Evolutionary conservation across 192 early-diverging fungal species (phyloP).

Genomic region (Coemansia sp.): DNA sequence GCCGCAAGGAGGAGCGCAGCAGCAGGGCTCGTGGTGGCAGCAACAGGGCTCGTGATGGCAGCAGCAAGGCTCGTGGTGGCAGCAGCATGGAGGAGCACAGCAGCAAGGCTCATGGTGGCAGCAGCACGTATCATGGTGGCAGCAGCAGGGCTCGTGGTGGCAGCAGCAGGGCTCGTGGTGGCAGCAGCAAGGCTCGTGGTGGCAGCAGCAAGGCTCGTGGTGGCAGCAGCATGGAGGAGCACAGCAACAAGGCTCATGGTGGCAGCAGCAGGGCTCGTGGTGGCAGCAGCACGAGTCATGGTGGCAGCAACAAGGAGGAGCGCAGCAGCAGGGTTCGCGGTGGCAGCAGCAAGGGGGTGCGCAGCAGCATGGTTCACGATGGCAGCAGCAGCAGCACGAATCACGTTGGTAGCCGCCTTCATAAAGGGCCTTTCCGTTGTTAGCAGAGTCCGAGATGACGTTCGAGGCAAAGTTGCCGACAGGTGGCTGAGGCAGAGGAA

Average conservation of each 20-base stretch:
- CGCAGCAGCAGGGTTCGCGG: constrained; percentile 9
- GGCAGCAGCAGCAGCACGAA: constrained; percentile 24
- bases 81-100: constrained; percentile 13
- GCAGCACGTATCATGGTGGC: constrained; percentile 4
- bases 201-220: constrained; percentile 22
- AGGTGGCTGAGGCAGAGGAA: constrained; percentile 7
- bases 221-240: constrained; percentile 10
- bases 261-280: constrained; percentile 9
- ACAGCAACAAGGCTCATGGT: constrained; percentile 8
- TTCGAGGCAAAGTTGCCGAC: constrained; percentile 7
- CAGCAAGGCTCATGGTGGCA: constrained; percentile 3
- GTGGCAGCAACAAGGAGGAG: constrained; percentile 10
- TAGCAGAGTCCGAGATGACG: constrained; percentile 6
- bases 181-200: constrained; percentile 9
- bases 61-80: constrained; percentile 13
- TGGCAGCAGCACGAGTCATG: constrained; percentile 5
- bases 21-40: constrained; percentile 35
- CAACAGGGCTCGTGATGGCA: constrained; percentile 26
- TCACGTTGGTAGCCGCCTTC: constrained; percentile 22
- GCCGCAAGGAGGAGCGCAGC: constrained; percentile 29
- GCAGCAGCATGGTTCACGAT: constrained; percentile 20
- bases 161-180: constrained; percentile 8
- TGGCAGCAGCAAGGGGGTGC: constrained; percentile 8
- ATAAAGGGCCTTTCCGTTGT: constrained; percentile 29
- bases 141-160: constrained; percentile 9